Evolutionary conservation across 2,329 filamentous ascomycete species (phyloP).

Genomic region (Exophiala lecanii-corni): DNA sequence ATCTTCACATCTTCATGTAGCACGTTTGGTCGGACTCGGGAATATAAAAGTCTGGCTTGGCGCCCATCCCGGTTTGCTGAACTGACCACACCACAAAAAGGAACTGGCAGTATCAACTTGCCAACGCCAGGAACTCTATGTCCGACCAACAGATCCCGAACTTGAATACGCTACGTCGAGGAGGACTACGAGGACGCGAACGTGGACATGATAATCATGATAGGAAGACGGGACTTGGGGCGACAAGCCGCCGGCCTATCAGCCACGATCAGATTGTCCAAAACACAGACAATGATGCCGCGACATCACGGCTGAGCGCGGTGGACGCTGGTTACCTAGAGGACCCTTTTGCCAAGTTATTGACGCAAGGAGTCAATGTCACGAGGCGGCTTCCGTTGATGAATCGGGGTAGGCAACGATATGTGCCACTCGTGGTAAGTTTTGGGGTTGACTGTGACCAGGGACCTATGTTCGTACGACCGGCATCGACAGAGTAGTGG

Average conservation of each 20-base stretch:
- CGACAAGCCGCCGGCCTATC: conserved; percentile 17
- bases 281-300: conserved; percentile 86
- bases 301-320: conserved; percentile 81
- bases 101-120: no score
- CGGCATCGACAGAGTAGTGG: conserved; percentile 73
- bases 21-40: no score
- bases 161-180: conserved; percentile 57
- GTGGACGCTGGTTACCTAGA: conserved; percentile 79
- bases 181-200: conserved; percentile 46
- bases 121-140: no score
- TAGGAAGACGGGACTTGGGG: conserved; percentile 30
- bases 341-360: conserved; percentile 65
- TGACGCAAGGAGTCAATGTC: conserved; percentile 37
- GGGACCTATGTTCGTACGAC: conserved; percentile 89
- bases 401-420: conserved; percentile 67
- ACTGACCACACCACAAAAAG: no score
- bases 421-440: conserved; percentile 1
- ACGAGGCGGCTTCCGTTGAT: conserved; percentile 79
- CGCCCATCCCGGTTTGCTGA: no score
- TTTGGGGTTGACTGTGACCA: conserved; percentile 33
- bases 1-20: no score
- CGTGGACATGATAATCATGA: conserved; percentile 42
- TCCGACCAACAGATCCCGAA: conserved; percentile 74
- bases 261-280: conserved; percentile 67
- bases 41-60: no score